A percentile compares a stretch with the other conserved stretches of the same genome.
Evolutionary conservation across 2,329 filamentous ascomycete genomes (phyloP).

Genomic region (Microsporum canis): DNA sequence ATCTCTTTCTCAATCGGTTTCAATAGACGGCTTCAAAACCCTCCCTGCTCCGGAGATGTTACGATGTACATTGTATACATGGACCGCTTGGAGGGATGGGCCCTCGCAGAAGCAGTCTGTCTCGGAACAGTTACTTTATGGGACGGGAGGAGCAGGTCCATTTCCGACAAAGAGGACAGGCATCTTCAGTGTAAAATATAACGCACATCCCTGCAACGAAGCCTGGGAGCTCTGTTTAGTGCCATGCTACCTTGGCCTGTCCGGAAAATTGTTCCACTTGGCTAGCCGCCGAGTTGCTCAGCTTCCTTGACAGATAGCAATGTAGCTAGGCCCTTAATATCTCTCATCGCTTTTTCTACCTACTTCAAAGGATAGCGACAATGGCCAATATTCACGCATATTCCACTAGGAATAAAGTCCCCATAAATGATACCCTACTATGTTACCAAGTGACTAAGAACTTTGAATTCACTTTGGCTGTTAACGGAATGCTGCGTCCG

Average conservation of each 20-base stretch:
- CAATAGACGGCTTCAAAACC: conserved; percentile 1
- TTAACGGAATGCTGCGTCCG: background rate
- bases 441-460: background rate
- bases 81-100: background rate
- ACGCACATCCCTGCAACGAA: background rate
- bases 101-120: background rate
- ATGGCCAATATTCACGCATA: background rate
- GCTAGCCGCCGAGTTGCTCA: background rate
- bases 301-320: background rate
- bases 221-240: background rate
- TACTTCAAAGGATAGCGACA: background rate
- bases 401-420: background rate
- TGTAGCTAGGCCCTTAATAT: background rate
- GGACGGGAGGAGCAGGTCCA: background rate
- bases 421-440: background rate
- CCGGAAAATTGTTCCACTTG: background rate
- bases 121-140: background rate
- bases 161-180: background rate
- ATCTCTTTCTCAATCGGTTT: background rate
- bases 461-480: background rate
- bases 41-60: background rate
- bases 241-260: background rate
- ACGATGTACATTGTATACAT: background rate
- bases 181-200: background rate
- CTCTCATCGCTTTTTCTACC: background rate